A percentile compares a stretch with the other conserved stretches of the same genome.
Conservation (phyloP, 257 asterid species). For the Eucommia ulmoides region DNA sequence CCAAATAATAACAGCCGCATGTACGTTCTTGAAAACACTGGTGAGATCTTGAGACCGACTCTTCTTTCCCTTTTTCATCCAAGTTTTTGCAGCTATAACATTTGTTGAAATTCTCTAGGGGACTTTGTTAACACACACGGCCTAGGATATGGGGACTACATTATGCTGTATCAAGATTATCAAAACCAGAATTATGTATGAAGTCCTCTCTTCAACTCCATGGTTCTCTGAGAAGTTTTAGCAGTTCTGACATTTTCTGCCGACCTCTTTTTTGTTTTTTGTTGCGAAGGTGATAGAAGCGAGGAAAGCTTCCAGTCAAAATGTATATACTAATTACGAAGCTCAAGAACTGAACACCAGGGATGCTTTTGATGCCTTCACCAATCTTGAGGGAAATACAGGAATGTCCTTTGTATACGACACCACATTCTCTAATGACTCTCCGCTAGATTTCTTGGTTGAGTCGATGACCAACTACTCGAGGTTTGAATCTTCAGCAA, state of each 20-base stretch:
- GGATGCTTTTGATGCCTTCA: constrained; percentile 6
- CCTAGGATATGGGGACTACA: constrained; percentile 24
- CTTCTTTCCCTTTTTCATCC: not conserved
- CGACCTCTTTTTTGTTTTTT: not conserved
- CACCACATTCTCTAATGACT: constrained; percentile 23
- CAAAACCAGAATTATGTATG: constrained; percentile 22
- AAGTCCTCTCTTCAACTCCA: not conserved
- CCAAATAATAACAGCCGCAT: constrained; percentile 43
- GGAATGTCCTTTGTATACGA: constrained; percentile 24
- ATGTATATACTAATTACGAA: constrained; percentile 6
- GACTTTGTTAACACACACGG: constrained; percentile 22
- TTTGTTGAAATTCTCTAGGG: constrained; percentile 15
- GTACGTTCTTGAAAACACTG: constrained; percentile 44
- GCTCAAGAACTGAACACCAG: constrained; percentile 13
- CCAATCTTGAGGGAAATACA: constrained; percentile 10
- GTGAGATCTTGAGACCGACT: constrained; percentile 9
- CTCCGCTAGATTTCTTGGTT: constrained; percentile 25
- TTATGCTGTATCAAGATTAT: constrained; percentile 23
- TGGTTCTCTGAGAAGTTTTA: not conserved
- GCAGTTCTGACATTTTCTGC: not conserved
- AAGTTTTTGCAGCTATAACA: not conserved
- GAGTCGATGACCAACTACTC: constrained; percentile 22
- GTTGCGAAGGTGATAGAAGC: constrained; percentile 29
- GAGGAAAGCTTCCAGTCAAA: constrained; percentile 13
- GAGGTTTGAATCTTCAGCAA: constrained; percentile 9